Conservation (phyloP, 2,329 filamentous ascomycete genomes). For the Cercospora zeae-maydis region DNA sequence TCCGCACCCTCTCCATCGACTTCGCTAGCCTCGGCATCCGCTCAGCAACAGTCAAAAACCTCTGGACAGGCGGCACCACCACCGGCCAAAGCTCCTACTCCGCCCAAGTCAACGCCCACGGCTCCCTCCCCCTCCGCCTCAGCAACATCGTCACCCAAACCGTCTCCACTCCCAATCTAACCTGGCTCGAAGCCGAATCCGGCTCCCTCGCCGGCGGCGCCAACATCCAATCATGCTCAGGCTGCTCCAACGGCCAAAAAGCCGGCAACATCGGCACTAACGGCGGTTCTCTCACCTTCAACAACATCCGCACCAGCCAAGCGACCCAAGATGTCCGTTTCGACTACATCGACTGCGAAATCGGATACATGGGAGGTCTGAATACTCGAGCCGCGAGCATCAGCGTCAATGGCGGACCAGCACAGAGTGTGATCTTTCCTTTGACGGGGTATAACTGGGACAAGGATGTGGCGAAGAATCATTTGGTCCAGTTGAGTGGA, state of each 20-base stretch:
- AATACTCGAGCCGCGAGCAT: slow-evolving; percentile 40
- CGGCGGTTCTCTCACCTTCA: slow-evolving; percentile 28
- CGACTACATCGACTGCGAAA: slow-evolving; percentile 43
- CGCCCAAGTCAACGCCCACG: slow-evolving; percentile 29
- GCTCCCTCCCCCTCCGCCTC: slow-evolving; percentile 35
- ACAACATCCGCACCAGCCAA: slow-evolving; percentile 29
- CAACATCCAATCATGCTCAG: slow-evolving; percentile 32
- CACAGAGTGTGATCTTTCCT: slow-evolving; percentile 40
- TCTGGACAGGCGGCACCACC: slow-evolving; percentile 34
- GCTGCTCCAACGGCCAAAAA: slow-evolving; percentile 36
- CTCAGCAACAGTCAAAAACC: slow-evolving; percentile 37
- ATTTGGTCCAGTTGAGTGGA: slow-evolving; percentile 28
- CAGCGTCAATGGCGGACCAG: slow-evolving; percentile 38
- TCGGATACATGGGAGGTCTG: slow-evolving; percentile 34
- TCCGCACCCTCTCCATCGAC: slow-evolving; percentile 34
- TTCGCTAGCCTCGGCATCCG: slow-evolving; percentile 34
- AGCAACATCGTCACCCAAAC: slow-evolving; percentile 32
- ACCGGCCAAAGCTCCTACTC: slow-evolving; percentile 23
- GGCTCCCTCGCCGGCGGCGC: slow-evolving; percentile 36
- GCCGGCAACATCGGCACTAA: slow-evolving; percentile 31
- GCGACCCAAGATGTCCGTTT: slow-evolving; percentile 37
- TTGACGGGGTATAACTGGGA: slow-evolving; percentile 43
- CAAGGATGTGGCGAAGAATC: slow-evolving; percentile 29
- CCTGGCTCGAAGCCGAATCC: slow-evolving; percentile 36
- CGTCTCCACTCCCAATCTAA: slow-evolving; percentile 15